These are phyloP conservation scores for Wallacemonas collosoma DNA, from an alignment of 208 protist genomes.

Conservation along the genomic window DNA sequence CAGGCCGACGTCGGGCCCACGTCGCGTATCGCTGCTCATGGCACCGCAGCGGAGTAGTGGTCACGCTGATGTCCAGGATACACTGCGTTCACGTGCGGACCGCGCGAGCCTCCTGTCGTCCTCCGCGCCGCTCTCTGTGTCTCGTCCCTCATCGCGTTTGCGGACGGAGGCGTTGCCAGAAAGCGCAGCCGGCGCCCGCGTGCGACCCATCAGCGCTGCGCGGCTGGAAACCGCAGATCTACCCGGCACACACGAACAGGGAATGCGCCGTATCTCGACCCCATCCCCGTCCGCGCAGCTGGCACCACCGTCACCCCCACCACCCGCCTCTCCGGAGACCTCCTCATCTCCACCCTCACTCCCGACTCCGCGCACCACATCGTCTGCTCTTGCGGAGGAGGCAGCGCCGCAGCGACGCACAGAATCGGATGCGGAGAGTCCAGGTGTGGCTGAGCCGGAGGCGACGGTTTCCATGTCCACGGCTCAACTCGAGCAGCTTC, in stretches of 20 bases:
- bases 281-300: not conserved
- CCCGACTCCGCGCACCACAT: too few species aligned
- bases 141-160: conserved; percentile 4
- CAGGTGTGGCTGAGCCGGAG: conserved; percentile 9
- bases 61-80: too few species aligned
- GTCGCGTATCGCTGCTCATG: too few species aligned
- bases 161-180: not conserved
- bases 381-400: not conserved
- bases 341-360: too few species aligned
- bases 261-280: not conserved
- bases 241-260: not conserved
- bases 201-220: conserved; percentile 11
- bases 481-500: conserved; percentile 44
- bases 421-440: not conserved
- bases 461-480: conserved; percentile 36
- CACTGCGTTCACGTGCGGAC: too few species aligned
- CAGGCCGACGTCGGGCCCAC: too few species aligned
- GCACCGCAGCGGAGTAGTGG: too few species aligned
- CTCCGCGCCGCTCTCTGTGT: not conserved
- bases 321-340: too few species aligned
- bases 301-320: too few species aligned
- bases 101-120: not conserved
- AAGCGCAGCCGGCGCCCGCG: not conserved
- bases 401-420: not conserved
- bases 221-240: too few species aligned